Evolutionary conservation across 2,329 filamentous ascomycete species (phyloP), one percentile per base, ranked within the genome.

Genomic region (Aspergillus texensis): DNA sequence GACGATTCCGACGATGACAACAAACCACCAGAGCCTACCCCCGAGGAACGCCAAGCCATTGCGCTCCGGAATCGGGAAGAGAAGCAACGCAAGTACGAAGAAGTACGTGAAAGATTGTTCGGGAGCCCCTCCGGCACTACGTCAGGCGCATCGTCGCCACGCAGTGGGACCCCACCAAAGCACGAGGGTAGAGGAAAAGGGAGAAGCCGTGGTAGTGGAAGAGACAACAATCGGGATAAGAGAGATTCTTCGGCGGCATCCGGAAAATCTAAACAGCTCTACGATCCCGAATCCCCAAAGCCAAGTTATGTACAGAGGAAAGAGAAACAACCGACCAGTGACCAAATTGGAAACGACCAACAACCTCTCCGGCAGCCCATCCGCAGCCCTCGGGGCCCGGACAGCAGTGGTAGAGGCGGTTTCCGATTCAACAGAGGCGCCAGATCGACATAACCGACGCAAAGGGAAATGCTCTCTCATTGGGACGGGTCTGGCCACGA

Each of bases 81-180:
- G 80, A 97, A 95, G 81, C 91, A 96, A 81, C 89, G 89, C 62
- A 91, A 91, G 65, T 97, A 97, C 75, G 91, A 96, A 65, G 93
- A 97, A 80, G 92, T 89, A 6, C 86, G 94, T 34, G 92, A 94
- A 71, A 91, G 93, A 75, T 89, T 97, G 61, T 94, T 97, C 77
- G 93, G 93, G 24, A 88, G 86, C 26, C 72, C 74, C 6, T 72
- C 73, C 6, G 75, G 72, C 9, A 75, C 73, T 21, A 76, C 70
- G 4, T 82, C 89, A 0, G 86, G 88, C 1, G 82, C 84, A 9
- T 89, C 88, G 4, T 88, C 88, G 4, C 87, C 89, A 0, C 87
- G 87, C 11, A 86, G 81, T 53, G 82, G 85, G 3, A 89, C 89
- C 16, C 88, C 89, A 26, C 89, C 89, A 34, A 70, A 66, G 67